Base-by-base conservation (phyloP, 2,329 filamentous ascomycete genomes). In the Coniella lustricola region DNA sequence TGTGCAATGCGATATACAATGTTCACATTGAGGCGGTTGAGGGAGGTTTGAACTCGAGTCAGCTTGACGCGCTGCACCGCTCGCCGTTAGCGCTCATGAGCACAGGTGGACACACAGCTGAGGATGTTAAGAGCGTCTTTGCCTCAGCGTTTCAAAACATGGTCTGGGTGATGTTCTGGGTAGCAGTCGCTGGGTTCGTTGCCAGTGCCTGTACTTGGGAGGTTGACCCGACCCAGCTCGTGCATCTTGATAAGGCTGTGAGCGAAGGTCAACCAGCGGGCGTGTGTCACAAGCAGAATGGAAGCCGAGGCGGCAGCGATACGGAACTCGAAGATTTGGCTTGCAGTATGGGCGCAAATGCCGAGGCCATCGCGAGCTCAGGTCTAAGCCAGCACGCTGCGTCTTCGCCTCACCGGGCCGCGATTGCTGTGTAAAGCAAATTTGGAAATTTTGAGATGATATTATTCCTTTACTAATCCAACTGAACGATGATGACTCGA, bases 1-100 rank as follows among this genome's bases (percentile, higher is more conserved):
- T 75, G 20, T 79, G 79, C 54, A 81, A 75, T n/a, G 72, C 80
- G 13, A 68, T 83, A 10, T 75, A 81, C 60, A 78, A 79, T 57
- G 56, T 61, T 29, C 66, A 67, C 46, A 62, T 77, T 10, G 57
- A 61, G 12, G 54, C 55, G 21, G 54, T 61, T 25, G 29, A 47
- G 29, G 40, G 14, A 3, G 18, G 21, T 22, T 57, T 76, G 47
- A 65, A 64, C 10, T 46, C 59, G 3, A 51, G 58, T 10, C 65
- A 74, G 46, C 59, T 75, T n/a, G 60, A 62, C 8, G 60, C 63
- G 12, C 62, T 76, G 17, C 71, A 71, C 51, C 70, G 68, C 20
- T 73, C 68, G 21, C 72, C 71, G 0, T 62, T 69, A 0, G 64
- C 67, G 18, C 60, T 64, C 18, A 57, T 68, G 9, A 58, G 61